These are phyloP conservation scores for Striga hermonthica DNA, from an alignment of 305 asterid species.

Conservation along the genomic window DNA sequence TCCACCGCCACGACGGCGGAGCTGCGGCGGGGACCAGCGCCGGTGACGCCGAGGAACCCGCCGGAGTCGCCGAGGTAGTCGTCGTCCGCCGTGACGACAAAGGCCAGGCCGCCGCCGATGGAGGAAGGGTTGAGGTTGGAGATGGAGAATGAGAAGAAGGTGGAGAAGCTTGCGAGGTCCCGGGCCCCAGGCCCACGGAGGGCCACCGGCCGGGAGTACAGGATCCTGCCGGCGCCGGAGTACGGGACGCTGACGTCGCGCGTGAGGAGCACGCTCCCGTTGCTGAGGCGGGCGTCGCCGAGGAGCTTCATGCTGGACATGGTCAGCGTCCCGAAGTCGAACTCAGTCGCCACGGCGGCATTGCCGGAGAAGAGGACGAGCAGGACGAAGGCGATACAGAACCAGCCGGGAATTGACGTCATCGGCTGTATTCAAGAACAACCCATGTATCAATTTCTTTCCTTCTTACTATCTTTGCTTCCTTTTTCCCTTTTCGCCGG, in stretches of 20 bases:
- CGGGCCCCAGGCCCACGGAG: constrained; percentile 55
- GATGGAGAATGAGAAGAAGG: constrained; percentile 81
- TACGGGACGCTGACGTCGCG: constrained; percentile 81
- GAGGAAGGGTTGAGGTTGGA: constrained; percentile 77
- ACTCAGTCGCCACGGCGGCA: constrained; percentile 42
- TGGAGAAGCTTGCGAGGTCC: constrained; percentile 62
- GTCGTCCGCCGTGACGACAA: constrained; percentile 68
- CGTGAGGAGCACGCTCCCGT: constrained; percentile 71
- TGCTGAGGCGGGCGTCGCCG: constrained; percentile 90
- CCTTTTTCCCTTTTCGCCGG: neutral
- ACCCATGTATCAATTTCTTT: constrained; percentile 32
- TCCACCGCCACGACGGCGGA: constrained; percentile 76
- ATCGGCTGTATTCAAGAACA: constrained; percentile 37
- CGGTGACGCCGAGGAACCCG: constrained; percentile 65
- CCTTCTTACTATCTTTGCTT: neutral
- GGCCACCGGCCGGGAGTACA: constrained; percentile 68
- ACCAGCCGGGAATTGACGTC: constrained; percentile 48
- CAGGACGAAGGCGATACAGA: neutral
- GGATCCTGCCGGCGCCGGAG: constrained; percentile 78
- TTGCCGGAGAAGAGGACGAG: constrained; percentile 19
- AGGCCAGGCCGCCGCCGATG: constrained; percentile 92
- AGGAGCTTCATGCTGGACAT: constrained; percentile 71
- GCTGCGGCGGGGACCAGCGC: constrained; percentile 40
- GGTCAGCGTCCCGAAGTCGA: constrained; percentile 69
- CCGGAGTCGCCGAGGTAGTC: constrained; percentile 72